Conservation (phyloP, 495 filamentous ascomycete species). For the Symbiotaphrina buchneri region DNA sequence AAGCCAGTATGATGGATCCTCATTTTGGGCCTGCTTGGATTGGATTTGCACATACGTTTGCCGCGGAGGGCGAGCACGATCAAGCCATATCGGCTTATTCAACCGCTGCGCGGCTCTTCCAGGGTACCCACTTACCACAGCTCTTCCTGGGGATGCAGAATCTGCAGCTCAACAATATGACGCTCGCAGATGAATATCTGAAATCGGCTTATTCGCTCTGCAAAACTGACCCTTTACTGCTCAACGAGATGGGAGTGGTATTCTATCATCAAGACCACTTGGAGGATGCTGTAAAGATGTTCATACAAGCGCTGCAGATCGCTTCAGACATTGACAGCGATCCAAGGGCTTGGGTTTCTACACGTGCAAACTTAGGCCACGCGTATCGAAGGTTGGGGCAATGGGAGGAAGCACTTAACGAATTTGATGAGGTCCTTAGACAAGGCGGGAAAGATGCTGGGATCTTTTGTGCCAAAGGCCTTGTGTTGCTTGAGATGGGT, state of each 20-base stretch:
- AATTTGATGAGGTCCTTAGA: slow-evolving; percentile 66
- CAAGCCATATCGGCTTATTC: slow-evolving; percentile 97
- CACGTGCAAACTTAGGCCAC: slow-evolving; percentile 74
- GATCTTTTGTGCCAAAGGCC: slow-evolving; percentile 40
- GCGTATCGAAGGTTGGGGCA: slow-evolving; percentile 53
- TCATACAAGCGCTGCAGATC: slow-evolving; percentile 49
- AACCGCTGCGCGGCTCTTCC: slow-evolving; percentile 85
- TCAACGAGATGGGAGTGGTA: slow-evolving; percentile 91
- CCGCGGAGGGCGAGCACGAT: slow-evolving; percentile 98
- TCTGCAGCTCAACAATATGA: slow-evolving; percentile 84
- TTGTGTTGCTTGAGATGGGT: slow-evolving; percentile 19
- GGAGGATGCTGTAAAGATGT: slow-evolving; percentile 44
- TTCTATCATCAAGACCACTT: slow-evolving; percentile 78
- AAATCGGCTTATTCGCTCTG: slow-evolving; percentile 62
- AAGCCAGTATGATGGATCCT: slow-evolving; percentile 89
- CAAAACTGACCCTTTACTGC: slow-evolving; percentile 62
- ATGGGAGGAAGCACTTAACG: slow-evolving; percentile 43
- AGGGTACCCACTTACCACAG: slow-evolving; percentile 88
- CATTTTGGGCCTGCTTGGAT: slow-evolving; percentile 98
- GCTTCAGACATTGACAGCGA: slow-evolving; percentile 65
- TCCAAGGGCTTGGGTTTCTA: slow-evolving; percentile 65
- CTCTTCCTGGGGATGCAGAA: slow-evolving; percentile 98
- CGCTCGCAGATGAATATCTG: slow-evolving; percentile 85
- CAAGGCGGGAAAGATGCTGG: slow-evolving; percentile 50
- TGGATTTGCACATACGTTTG: slow-evolving; percentile 96